phyloP scores from a whole-genome alignment of 2,329 filamentous ascomycete genomes.

The Penicillium sclerotiorum region DNA sequence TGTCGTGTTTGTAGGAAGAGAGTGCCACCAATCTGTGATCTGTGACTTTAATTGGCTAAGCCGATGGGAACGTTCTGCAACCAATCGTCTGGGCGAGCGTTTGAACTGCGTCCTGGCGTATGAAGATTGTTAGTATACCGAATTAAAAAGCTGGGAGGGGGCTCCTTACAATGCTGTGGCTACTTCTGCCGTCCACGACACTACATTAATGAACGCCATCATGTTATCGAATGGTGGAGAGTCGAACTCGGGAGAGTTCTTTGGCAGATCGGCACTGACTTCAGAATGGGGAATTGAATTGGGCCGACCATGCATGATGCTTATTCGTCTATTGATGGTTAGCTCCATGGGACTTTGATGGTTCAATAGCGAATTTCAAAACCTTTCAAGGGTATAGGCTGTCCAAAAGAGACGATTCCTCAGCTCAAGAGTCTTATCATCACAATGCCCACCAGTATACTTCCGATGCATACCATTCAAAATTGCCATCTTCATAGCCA shows the following conservation, averaged over 20 bases:
- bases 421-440: conserved; percentile 53
- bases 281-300: conserved; percentile 56
- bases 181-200: conserved; percentile 40
- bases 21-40: conserved; percentile 44
- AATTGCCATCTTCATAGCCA: conserved; percentile 60
- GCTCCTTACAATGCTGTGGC: conserved; percentile 42
- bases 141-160: conserved; percentile 4
- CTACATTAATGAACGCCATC: conserved; percentile 49
- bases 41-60: conserved; percentile 37
- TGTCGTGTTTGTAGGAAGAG: conserved; percentile 36
- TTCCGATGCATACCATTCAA: conserved; percentile 63
- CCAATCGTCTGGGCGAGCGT: conserved; percentile 37
- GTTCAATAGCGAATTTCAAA: neutral
- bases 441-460: conserved; percentile 49
- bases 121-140: conserved; percentile 17
- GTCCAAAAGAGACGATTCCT: conserved; percentile 61
- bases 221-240: conserved; percentile 49
- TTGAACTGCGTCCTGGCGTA: conserved; percentile 38
- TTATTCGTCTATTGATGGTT: conserved; percentile 48
- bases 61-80: conserved; percentile 39
- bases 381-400: conserved; percentile 59
- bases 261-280: conserved; percentile 57
- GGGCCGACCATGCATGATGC: conserved; percentile 59
- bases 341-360: neutral
- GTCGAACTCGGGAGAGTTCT: conserved; percentile 44